A percentile compares a stretch with the other conserved stretches of the same genome.
phyloP scores from a whole-genome alignment of 768 basidiomycete species.

The Floccularia luteovirens region DNA sequence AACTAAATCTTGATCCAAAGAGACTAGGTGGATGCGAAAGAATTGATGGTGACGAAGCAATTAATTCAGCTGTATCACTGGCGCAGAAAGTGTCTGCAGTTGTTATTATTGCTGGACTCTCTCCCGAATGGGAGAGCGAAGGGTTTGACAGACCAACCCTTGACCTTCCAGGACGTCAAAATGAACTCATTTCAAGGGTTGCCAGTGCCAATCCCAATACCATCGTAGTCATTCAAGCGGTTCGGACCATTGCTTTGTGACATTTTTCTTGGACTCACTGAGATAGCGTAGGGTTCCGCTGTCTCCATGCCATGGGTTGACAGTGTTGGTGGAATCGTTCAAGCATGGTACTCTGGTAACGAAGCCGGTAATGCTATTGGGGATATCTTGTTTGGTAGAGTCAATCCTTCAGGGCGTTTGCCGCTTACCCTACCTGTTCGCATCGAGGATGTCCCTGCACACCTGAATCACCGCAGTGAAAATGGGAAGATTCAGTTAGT shows the following conservation, averaged over 20 bases:
- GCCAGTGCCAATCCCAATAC: slow-evolving; percentile 49
- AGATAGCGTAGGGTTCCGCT: slow-evolving; percentile 45
- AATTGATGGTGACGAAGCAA: slow-evolving; percentile 48
- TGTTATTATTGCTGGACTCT: slow-evolving; percentile 51
- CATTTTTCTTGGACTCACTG: neutral
- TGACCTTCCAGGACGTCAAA: slow-evolving; percentile 48
- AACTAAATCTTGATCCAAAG: slow-evolving; percentile 21
- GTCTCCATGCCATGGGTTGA: slow-evolving; percentile 71
- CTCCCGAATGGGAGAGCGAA: slow-evolving; percentile 71
- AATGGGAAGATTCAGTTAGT: slow-evolving; percentile 43
- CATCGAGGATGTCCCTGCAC: slow-evolving; percentile 56
- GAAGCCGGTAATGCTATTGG: slow-evolving; percentile 59
- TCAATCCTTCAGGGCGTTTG: slow-evolving; percentile 55
- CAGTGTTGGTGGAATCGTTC: slow-evolving; percentile 44
- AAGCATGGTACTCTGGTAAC: slow-evolving; percentile 63
- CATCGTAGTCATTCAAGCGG: slow-evolving; percentile 55
- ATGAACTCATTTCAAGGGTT: slow-evolving; percentile 49
- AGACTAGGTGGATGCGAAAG: slow-evolving; percentile 63
- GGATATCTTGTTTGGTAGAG: slow-evolving; percentile 54
- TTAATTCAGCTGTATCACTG: slow-evolving; percentile 46
- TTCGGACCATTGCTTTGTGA: slow-evolving; percentile 18
- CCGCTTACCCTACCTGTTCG: slow-evolving; percentile 54
- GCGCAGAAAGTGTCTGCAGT: slow-evolving; percentile 50
- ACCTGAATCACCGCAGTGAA: slow-evolving; percentile 50
- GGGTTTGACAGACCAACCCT: slow-evolving; percentile 64